Evolutionary conservation across 2,329 filamentous ascomycete species (phyloP), one percentile per base, ranked within the genome.

Genomic region (Calonectria pteridis): DNA sequence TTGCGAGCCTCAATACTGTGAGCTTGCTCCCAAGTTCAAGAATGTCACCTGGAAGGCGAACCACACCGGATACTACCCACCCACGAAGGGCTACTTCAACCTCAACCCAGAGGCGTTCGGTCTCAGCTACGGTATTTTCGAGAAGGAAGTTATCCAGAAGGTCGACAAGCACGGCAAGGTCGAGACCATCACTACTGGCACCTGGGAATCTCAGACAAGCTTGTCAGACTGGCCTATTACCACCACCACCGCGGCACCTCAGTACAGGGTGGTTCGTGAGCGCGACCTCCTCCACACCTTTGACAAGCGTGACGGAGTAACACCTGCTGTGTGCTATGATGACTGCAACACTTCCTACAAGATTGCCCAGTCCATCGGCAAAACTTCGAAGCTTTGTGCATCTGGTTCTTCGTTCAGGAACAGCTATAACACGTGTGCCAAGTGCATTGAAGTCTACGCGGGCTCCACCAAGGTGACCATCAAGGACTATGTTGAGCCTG

Each of bases 81-180:
- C 88, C 1, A 76, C 78, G 4, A 75, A 76, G 16, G 90, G 88
- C 4, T 94, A 93, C 80, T 94, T 92, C 84, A 89, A 94, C 72
- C 86, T 94, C n/a, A 86, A 92, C 69, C 85, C 93, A 0, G 81
- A 85, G 1, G 87, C 87, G 0, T 94, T 94, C 72, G 92, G 92
- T 6, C 84, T 94, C 20, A 89, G 87, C 64, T 92, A 90, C 72
- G 89, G 89, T 51, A 91, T 94, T 23, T 94, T 93, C 73, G 86
- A 87, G 26, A 83, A 87, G 29, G 79, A 88, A 6, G 77, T 84
- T 1, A 78, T 86, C 14, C 77, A 85, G 6, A 83, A 83, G 69
- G 80, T 83, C 2, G 69, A 85, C 9, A 77, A 83, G 40, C 29
- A 72, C 33, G 84, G 84, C 31, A 80, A 83, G 13, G 80, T 84